Percentiles rank a stretch among this genome's conserved stretches.
Conservation (phyloP, 2,329 filamentous ascomycete species). For the Apiospora hydei region DNA sequence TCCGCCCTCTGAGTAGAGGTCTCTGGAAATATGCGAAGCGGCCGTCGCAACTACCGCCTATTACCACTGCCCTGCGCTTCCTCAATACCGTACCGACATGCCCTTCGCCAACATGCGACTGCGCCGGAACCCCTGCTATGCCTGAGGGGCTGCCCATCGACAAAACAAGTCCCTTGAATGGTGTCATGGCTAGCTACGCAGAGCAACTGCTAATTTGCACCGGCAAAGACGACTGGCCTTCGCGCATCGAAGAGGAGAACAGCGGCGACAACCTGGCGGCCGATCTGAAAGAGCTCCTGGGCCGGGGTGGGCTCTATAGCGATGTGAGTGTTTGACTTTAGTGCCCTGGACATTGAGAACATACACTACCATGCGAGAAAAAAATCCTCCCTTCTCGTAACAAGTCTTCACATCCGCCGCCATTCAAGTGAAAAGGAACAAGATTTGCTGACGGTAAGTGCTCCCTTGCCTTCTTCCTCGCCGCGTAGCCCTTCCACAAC, state of each 20-base stretch:
- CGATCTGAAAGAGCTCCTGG: slow-evolving; percentile 74
- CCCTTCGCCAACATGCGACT: slow-evolving; percentile 78
- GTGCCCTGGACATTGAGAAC: background rate
- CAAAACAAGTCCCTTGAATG: slow-evolving; percentile 71
- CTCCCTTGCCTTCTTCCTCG: slow-evolving; percentile 6
- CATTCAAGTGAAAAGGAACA: slow-evolving; percentile 15
- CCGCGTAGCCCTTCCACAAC: slow-evolving; percentile 79
- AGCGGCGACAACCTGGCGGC: slow-evolving; percentile 71
- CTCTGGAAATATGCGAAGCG: slow-evolving; percentile 23
- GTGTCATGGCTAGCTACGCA: slow-evolving; percentile 78
- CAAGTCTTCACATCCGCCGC: background rate
- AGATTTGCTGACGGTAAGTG: slow-evolving; percentile 44
- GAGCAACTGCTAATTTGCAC: slow-evolving; percentile 88
- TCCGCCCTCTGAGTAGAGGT: slow-evolving; percentile 24
- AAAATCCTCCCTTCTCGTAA: background rate
- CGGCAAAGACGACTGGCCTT: slow-evolving; percentile 80
- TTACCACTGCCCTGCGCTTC: slow-evolving; percentile 22
- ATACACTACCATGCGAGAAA: background rate
- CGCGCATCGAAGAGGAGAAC: slow-evolving; percentile 84
- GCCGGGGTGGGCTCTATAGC: slow-evolving; percentile 68
- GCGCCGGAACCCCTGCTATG: slow-evolving; percentile 70
- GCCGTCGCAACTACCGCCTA: background rate
- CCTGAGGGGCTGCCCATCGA: slow-evolving; percentile 79
- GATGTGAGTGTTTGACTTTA: slow-evolving; percentile 60
- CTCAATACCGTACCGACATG: slow-evolving; percentile 61